Evolutionary conservation across 345 rosid genomes (phyloP), one percentile per base, ranked within the genome.

Genomic region (Euphorbia lathyris): DNA sequence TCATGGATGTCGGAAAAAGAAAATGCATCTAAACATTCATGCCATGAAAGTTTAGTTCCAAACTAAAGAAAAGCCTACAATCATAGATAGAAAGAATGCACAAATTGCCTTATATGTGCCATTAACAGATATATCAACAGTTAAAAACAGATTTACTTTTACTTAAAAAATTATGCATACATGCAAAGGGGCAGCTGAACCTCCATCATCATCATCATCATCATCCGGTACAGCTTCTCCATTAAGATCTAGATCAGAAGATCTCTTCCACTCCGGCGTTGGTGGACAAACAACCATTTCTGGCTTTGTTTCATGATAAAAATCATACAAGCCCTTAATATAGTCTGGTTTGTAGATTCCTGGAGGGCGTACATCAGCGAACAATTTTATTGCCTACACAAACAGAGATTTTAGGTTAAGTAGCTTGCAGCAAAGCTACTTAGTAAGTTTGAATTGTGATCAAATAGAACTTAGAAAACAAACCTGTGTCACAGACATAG

Each of bases 251-350:
- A 96, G 85, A 63, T 87, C 99, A 22, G 91, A 83, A 77, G 97
- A 86, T 68, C 93, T 84, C 80, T 96, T 96, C 99, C 99, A 96
- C 74, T 96, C 99, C 23, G 98, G 99, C 77, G 92, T 92, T 71
- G 85, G 57, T 13, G 99, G 99, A 72, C 91, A 96, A 63, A 68
- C 63, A 59, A 88, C 77, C 76, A 67, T 81, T 23, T 87, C 91
- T 57, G 97, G 97, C 83, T 79, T 92, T 74, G 78, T 89, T 76
- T 96, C 99, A 53, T 96, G 99, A 86, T 96, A 96, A 79, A 86
- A 90, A n/a, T 83, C 65, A 59, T 90, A 92, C 48, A 96, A 76
- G 53, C 91, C 90, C 72, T 90, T 91, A 63, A 96, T 88, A 67
- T 96, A 96, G 40, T 92, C 97, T 1, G 91, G 84, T 80, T 96